Percentiles rank a stretch among this genome's conserved stretches.
These are phyloP conservation scores for Mortierella sp. DNA, from an alignment of 371 early-diverging fungal species.

Conservation along the genomic window DNA sequence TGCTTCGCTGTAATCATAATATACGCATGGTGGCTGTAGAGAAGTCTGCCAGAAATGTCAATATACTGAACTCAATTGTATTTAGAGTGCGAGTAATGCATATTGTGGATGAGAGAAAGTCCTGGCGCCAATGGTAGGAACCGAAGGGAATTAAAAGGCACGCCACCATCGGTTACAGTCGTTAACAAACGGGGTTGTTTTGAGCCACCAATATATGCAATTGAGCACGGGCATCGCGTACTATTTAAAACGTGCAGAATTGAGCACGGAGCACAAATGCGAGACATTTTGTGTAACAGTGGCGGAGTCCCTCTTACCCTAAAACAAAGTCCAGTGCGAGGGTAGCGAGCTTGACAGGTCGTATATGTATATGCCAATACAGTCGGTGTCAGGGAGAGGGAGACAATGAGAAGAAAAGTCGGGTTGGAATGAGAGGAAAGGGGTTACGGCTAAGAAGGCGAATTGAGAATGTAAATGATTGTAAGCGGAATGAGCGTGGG, in stretches of 20 bases:
- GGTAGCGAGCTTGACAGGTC: background rate
- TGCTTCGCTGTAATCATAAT: background rate
- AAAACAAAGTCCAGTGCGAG: background rate
- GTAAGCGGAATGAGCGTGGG: background rate
- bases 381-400: background rate
- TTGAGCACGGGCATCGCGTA: background rate
- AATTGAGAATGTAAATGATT: background rate
- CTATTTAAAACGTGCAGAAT: no score
- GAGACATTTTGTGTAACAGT: conserved; percentile 11
- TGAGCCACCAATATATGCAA: background rate
- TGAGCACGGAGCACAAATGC: conserved; percentile 1
- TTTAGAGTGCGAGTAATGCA: background rate
- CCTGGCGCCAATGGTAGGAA: no score
- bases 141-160: no score
- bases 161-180: no score
- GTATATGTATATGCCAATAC: background rate
- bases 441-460: background rate
- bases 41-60: background rate
- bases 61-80: background rate
- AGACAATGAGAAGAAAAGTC: background rate
- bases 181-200: background rate
- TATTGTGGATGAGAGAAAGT: background rate
- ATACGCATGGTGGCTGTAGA: no score
- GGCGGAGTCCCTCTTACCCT: conserved; percentile 6
- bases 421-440: background rate